phyloP scores from a whole-genome alignment of 305 asterid species.

The Galium porrigens region DNA sequence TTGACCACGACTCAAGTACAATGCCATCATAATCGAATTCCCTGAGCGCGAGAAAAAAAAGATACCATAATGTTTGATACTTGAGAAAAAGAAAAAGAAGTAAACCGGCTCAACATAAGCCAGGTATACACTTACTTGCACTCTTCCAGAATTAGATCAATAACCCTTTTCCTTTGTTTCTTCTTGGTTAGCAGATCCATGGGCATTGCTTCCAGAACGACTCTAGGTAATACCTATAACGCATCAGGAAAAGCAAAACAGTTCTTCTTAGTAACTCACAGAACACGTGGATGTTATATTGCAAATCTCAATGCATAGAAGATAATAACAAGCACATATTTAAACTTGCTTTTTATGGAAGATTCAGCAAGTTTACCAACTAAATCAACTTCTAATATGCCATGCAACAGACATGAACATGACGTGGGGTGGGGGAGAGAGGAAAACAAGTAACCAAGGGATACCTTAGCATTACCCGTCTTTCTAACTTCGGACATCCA shows the following conservation, averaged over 20 bases:
- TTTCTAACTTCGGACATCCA: conserved; percentile 66
- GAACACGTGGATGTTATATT: background rate
- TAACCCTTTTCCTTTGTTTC: conserved; percentile 10
- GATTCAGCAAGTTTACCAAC: background rate
- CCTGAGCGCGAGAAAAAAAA: conserved; percentile 26
- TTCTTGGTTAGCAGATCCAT: conserved; percentile 7
- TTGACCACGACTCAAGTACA: conserved; percentile 96
- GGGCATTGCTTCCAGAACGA: conserved; percentile 13
- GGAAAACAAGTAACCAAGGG: background rate
- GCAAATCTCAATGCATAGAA: background rate
- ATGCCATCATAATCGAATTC: conserved; percentile 91
- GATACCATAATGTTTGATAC: background rate
- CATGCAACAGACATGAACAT: background rate
- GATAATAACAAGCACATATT: background rate
- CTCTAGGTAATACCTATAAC: conserved; percentile 9
- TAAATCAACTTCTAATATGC: conserved; percentile 2
- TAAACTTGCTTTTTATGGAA: background rate
- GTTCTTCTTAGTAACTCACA: background rate
- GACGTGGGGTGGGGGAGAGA: background rate
- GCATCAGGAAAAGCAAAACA: conserved; percentile 9
- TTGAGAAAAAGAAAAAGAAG: background rate
- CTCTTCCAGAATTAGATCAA: conserved; percentile 11
- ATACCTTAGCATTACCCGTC: conserved; percentile 55
- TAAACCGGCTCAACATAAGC: background rate
- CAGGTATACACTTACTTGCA: conserved; percentile 12